Percentiles rank a stretch among this genome's conserved stretches.
Conservation (phyloP, 192 early-diverging fungal species). For the Pecoramyces ruminantium region DNA sequence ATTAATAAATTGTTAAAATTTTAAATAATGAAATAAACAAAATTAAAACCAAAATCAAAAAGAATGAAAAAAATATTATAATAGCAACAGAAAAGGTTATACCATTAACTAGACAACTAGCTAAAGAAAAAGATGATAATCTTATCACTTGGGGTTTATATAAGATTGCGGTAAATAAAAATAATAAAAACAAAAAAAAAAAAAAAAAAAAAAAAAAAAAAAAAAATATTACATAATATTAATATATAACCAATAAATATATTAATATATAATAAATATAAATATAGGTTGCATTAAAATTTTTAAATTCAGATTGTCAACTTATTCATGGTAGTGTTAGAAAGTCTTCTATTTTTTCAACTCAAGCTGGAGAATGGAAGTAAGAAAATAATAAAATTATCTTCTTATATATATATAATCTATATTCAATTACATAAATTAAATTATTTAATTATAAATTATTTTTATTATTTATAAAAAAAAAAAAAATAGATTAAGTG, state of each 20-base stretch:
- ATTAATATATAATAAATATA: too few species aligned
- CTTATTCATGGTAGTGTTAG: slow-evolving; percentile 79
- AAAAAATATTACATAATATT: too few species aligned
- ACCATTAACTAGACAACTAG: slow-evolving; percentile 42
- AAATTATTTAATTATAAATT: too few species aligned
- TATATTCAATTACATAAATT: too few species aligned
- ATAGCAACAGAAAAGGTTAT: slow-evolving; percentile 76
- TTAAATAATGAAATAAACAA: slow-evolving; percentile 16
- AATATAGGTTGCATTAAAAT: slow-evolving; percentile 58
- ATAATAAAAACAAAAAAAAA: not conserved
- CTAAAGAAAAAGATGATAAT: slow-evolving; percentile 24
- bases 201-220: too few species aligned
- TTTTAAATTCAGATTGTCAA: slow-evolving; percentile 68
- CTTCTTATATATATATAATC: too few species aligned
- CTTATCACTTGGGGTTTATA: slow-evolving; percentile 74
- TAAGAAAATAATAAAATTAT: slow-evolving; percentile 6
- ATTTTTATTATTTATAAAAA: too few species aligned
- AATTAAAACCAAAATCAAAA: not conserved
- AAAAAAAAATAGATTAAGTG: slow-evolving; percentile 44
- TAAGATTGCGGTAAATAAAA: slow-evolving; percentile 56
- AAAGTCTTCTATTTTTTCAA: slow-evolving; percentile 63
- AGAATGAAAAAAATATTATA: slow-evolving; percentile 45
- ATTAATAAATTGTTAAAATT: not conserved
- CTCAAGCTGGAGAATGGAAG: slow-evolving; percentile 85
- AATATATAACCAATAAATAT: too few species aligned